These are phyloP conservation scores for Aspergillus uvarum DNA, from an alignment of 2,329 filamentous ascomycete genomes.

Conservation along the genomic window DNA sequence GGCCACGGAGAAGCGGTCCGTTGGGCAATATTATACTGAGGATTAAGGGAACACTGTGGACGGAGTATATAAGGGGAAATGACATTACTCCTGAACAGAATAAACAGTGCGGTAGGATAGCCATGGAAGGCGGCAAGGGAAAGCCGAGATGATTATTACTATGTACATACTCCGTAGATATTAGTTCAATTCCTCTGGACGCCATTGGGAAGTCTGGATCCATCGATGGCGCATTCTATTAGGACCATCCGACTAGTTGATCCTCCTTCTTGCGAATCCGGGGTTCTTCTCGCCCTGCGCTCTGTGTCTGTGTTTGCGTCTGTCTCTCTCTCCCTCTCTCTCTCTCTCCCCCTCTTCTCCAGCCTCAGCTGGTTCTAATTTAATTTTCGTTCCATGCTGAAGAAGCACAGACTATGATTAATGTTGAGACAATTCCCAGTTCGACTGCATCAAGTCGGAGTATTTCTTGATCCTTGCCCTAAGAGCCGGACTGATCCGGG, in stretches of 20 bases:
- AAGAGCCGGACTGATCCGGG: neutral
- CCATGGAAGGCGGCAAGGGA: too few relatives aligned
- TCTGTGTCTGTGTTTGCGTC: neutral
- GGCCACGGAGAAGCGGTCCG: neutral
- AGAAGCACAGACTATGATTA: neutral
- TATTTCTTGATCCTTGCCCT: neutral
- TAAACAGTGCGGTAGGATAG: too few relatives aligned
- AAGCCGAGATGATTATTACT: neutral
- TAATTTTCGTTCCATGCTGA: too few relatives aligned
- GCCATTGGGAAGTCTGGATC: constrained; percentile 12
- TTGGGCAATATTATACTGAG: neutral
- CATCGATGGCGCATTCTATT: neutral
- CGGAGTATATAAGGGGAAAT: too few relatives aligned
- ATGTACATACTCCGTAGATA: too few relatives aligned
- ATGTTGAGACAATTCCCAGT: neutral
- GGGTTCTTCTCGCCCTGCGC: neutral
- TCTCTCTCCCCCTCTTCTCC: neutral
- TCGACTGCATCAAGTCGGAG: neutral
- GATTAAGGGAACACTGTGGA: neutral
- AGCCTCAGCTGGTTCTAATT: neutral
- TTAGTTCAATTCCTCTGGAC: neutral
- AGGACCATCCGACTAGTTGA: neutral
- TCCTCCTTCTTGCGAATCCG: constrained; percentile 15
- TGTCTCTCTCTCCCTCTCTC: neutral
- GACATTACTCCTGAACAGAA: too few relatives aligned